These are phyloP conservation scores for Mycosphaerella arachidis DNA, from an alignment of 2,329 filamentous ascomycete species.

Conservation along the genomic window DNA sequence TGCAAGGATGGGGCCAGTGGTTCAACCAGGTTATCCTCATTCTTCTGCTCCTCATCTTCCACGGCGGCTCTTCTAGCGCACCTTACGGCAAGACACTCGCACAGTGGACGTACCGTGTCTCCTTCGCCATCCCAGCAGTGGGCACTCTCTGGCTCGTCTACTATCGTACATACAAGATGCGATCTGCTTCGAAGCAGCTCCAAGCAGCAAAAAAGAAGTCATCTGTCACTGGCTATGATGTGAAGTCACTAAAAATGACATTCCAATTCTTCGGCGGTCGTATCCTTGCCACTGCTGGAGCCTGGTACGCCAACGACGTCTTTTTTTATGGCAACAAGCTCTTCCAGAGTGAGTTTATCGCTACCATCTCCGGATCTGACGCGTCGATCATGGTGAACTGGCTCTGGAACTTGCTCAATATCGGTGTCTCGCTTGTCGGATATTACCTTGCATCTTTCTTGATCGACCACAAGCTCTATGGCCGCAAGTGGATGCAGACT, in stretches of 20 bases:
- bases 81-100: constrained; percentile 74
- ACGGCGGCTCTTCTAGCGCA: constrained; percentile 68
- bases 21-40: constrained; percentile 90
- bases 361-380: constrained; percentile 60
- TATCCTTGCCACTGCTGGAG: constrained; percentile 76
- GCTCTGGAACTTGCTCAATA: constrained; percentile 91
- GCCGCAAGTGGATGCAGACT: constrained; percentile 94
- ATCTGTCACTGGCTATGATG: constrained; percentile 87
- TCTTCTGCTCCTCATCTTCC: constrained; percentile 80
- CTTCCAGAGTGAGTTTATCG: constrained; percentile 88
- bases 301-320: constrained; percentile 95
- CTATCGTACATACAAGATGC: constrained; percentile 95
- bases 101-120: constrained; percentile 88
- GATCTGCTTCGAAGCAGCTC: constrained; percentile 77
- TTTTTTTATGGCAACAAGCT: constrained; percentile 99
- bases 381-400: constrained; percentile 75
- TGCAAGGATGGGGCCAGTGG: constrained; percentile 98
- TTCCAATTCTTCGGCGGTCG: constrained; percentile 81
- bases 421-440: constrained; percentile 75
- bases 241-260: constrained; percentile 73
- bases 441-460: constrained; percentile 87
- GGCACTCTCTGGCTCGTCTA: constrained; percentile 94
- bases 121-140: constrained; percentile 83
- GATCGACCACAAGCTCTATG: constrained; percentile 95
- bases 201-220: constrained; percentile 76